A percentile compares a stretch with the other conserved stretches of the same genome.
Conservation (phyloP, 2,329 filamentous ascomycete species). For the Fusarium irregulare region DNA sequence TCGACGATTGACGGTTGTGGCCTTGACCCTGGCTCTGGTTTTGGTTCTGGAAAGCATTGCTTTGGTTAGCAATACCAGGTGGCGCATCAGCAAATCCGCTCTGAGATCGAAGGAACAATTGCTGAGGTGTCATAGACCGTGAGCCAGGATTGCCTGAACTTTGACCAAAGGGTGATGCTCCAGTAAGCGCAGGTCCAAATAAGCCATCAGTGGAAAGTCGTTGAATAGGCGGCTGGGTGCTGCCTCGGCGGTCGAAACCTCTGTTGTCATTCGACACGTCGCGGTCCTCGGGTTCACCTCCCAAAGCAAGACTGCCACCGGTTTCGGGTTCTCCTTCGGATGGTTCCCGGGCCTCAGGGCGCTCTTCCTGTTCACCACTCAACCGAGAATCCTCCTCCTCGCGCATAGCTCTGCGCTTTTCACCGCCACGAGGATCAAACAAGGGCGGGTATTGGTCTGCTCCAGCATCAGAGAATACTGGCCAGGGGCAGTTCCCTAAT, state of each 20-base stretch:
- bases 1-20: slow-evolving; percentile 85
- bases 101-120: slow-evolving; percentile 76
- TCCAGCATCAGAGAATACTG: slow-evolving; percentile 25
- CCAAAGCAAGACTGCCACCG: slow-evolving; percentile 85
- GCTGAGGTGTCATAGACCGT: slow-evolving; percentile 83
- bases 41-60: slow-evolving; percentile 59
- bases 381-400: slow-evolving; percentile 73
- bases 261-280: slow-evolving; percentile 65
- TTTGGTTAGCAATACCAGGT: slow-evolving; percentile 64
- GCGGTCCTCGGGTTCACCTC: slow-evolving; percentile 90
- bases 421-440: slow-evolving; percentile 84
- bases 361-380: slow-evolving; percentile 61
- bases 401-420: slow-evolving; percentile 81
- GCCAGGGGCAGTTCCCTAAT: slow-evolving; percentile 53
- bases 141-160: slow-evolving; percentile 65
- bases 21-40: slow-evolving; percentile 63
- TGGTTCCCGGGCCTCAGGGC: slow-evolving; percentile 56
- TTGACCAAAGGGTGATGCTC: slow-evolving; percentile 59
- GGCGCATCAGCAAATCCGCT: slow-evolving; percentile 69
- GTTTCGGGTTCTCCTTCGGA: slow-evolving; percentile 83
- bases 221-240: slow-evolving; percentile 82
- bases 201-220: slow-evolving; percentile 65
- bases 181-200: slow-evolving; percentile 64
- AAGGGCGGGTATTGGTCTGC: slow-evolving; percentile 69
- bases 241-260: slow-evolving; percentile 68